Conservation (phyloP, 129 eudicot species). For the Smallanthus sonchifolius region DNA sequence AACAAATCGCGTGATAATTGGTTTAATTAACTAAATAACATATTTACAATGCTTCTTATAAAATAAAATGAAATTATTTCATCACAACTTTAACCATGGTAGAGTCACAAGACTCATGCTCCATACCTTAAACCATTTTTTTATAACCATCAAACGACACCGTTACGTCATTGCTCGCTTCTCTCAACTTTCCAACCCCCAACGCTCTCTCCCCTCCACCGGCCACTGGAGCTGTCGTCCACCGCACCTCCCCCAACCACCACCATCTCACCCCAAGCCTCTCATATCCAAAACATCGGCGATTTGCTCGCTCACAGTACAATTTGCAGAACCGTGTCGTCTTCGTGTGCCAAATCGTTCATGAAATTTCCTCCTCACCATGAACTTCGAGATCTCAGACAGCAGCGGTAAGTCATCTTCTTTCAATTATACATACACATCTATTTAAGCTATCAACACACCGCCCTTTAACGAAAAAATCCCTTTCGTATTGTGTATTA, state of each 20-base stretch:
- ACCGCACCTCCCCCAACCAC: slow-evolving; percentile 11
- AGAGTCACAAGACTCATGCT: background rate
- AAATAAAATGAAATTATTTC: background rate
- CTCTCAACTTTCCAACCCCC: slow-evolving; percentile 6
- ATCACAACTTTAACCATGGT: background rate
- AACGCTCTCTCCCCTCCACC: slow-evolving; percentile 22
- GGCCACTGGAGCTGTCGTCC: slow-evolving; percentile 18
- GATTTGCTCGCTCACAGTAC: background rate
- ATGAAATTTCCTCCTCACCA: slow-evolving; percentile 30
- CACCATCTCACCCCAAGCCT: slow-evolving; percentile 1
- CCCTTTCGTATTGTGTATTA: background rate
- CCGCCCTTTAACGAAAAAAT: background rate
- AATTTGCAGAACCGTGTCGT: background rate
- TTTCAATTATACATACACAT: slow-evolving; percentile 14
- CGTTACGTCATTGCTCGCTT: slow-evolving; percentile 23
- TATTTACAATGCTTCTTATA: too few species aligned
- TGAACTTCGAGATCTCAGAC: slow-evolving; percentile 53
- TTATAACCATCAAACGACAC: slow-evolving; percentile 25
- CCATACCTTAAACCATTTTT: background rate
- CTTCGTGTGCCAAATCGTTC: slow-evolving; percentile 20
- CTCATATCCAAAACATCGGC: background rate
- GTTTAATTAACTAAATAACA: too few species aligned
- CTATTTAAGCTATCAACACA: background rate
- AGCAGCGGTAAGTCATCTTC: slow-evolving; percentile 50
- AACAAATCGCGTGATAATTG: too few species aligned